These are phyloP conservation scores for Ophiostoma sp. DNA, from an alignment of 2,329 filamentous ascomycete genomes.

Conservation along the genomic window DNA sequence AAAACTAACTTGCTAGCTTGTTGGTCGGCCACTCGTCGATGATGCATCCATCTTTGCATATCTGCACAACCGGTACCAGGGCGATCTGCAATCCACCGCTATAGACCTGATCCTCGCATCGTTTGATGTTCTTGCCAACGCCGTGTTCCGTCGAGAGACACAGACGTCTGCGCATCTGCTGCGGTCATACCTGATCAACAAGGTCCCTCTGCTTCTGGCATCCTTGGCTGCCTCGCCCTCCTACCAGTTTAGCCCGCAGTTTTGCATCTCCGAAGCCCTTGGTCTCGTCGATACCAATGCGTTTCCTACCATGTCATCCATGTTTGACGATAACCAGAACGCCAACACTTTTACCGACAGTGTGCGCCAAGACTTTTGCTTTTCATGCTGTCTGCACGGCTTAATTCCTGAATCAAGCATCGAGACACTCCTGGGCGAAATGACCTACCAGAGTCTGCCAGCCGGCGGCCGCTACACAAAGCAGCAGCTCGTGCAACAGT, in stretches of 20 bases:
- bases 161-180: constrained; percentile 62
- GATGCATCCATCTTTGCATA: constrained; percentile 73
- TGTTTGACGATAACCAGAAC: constrained; percentile 56
- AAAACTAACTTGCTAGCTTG: constrained; percentile 50
- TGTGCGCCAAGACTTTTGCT: constrained; percentile 70
- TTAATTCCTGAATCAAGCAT: constrained; percentile 76
- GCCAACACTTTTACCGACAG: constrained; percentile 55
- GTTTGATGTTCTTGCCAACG: constrained; percentile 85
- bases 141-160: constrained; percentile 62
- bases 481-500: constrained; percentile 72
- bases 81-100: constrained; percentile 69
- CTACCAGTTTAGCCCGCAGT: constrained; percentile 69
- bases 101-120: constrained; percentile 81
- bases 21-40: constrained; percentile 76
- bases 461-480: constrained; percentile 70
- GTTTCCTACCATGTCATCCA: constrained; percentile 56
- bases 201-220: constrained; percentile 51
- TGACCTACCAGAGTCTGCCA: constrained; percentile 73
- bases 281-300: constrained; percentile 76
- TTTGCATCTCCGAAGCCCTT: constrained; percentile 65
- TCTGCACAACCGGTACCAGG: constrained; percentile 73
- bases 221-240: constrained; percentile 52
- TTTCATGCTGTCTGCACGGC: constrained; percentile 81
- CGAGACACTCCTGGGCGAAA: constrained; percentile 74
- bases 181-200: constrained; percentile 78